phyloP scores from a whole-genome alignment of 768 basidiomycete genomes.

The Phylloporus sp. region DNA sequence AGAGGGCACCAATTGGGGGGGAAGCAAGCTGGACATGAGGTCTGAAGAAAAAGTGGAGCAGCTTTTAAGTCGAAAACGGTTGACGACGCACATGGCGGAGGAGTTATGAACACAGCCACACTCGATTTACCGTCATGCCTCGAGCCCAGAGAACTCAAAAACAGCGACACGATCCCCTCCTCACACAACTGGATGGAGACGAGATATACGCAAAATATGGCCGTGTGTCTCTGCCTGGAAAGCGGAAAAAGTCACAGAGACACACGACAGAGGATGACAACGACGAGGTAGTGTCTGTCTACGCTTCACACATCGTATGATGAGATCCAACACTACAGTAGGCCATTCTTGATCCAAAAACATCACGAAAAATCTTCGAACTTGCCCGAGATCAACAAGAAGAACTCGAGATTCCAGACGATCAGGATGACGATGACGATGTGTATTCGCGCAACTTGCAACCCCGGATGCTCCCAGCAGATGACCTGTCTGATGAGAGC shows the following conservation, averaged over 20 bases:
- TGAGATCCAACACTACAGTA: conserved; percentile 26
- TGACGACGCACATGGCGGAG: not conserved
- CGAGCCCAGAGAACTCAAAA: conserved; percentile 54
- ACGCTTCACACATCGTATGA: not conserved
- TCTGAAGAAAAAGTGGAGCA: not conserved
- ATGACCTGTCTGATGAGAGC: conserved; percentile 58
- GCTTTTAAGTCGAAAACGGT: not conserved
- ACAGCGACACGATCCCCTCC: conserved; percentile 81
- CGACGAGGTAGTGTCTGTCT: conserved; percentile 46
- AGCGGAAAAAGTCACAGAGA: conserved; percentile 59
- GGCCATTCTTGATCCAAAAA: conserved; percentile 75
- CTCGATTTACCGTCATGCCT: conserved; percentile 47
- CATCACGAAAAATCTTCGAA: conserved; percentile 84
- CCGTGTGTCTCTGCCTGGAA: conserved; percentile 69
- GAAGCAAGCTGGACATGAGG: conserved; percentile 21
- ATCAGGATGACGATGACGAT: conserved; percentile 46
- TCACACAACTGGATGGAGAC: conserved; percentile 79
- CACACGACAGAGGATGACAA: conserved; percentile 48
- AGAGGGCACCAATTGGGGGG: conserved; percentile 17
- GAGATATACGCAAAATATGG: conserved; percentile 76
- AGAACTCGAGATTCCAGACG: conserved; percentile 67
- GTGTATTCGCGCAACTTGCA: conserved; percentile 27
- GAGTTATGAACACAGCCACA: not conserved
- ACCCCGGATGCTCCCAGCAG: conserved; percentile 25
- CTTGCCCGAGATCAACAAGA: conserved; percentile 92